phyloP scores from a whole-genome alignment of 2,329 filamentous ascomycete species.

The Cladosporium austrohemisphaericum region DNA sequence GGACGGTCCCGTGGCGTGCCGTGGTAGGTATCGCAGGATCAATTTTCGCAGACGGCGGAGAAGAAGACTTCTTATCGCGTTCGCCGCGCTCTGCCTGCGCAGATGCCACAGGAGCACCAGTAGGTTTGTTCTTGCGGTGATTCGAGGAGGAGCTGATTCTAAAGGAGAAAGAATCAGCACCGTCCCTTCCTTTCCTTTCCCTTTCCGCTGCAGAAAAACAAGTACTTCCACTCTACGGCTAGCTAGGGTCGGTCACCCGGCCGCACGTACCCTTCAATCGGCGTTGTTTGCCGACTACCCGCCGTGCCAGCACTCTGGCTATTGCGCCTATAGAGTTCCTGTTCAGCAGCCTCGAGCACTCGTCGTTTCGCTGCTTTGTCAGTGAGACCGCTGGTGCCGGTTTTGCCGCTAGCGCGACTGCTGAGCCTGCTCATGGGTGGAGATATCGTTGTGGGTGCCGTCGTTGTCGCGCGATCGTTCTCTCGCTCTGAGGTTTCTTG shows the following conservation, averaged over 20 bases:
- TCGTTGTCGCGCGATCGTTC: slow-evolving; percentile 14
- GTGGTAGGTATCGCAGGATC: too few species aligned
- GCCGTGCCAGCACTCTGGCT: slow-evolving; percentile 20
- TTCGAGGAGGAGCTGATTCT: slow-evolving; percentile 11
- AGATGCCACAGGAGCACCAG: too few species aligned
- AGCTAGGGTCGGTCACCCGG: too few species aligned
- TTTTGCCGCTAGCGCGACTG: slow-evolving; percentile 20
- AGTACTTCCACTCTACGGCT: background rate
- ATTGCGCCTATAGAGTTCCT: slow-evolving; percentile 23
- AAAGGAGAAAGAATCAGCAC: background rate
- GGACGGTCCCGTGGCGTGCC: too few species aligned
- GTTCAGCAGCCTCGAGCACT: slow-evolving; percentile 32
- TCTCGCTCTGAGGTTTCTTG: slow-evolving; percentile 21
- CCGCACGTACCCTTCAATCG: slow-evolving; percentile 30
- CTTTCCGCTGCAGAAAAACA: background rate
- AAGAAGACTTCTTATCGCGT: too few species aligned
- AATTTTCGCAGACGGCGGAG: too few species aligned
- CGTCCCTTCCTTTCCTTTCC: background rate
- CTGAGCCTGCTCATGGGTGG: slow-evolving; percentile 28
- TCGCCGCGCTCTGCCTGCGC: too few species aligned
- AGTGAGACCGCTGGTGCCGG: slow-evolving; percentile 21
- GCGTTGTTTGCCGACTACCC: slow-evolving; percentile 28
- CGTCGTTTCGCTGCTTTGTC: slow-evolving; percentile 34
- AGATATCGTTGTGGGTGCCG: slow-evolving; percentile 16
- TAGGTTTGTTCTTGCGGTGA: too few species aligned